Conservation (phyloP, 345 rosid species). For the Euclidium syriacum region DNA sequence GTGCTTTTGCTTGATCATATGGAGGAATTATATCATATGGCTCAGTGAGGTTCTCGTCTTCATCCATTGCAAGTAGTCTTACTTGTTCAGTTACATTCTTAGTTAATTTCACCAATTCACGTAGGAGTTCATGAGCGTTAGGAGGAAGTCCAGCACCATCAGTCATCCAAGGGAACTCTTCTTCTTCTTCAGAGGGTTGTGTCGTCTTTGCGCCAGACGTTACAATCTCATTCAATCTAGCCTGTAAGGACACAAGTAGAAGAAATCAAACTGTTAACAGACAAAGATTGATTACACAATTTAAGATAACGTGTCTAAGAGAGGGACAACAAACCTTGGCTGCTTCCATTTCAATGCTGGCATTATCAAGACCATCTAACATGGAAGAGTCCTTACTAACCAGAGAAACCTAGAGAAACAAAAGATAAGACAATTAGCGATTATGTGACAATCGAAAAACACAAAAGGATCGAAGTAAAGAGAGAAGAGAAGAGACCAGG, state of each 20-base stretch:
- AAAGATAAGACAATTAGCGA: constrained; percentile 6
- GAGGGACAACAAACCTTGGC: constrained; percentile 69
- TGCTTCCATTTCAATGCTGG: constrained; percentile 92
- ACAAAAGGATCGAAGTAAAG: neutral
- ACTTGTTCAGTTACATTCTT: constrained; percentile 97
- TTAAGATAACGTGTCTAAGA: neutral
- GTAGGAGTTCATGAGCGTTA: constrained; percentile 80
- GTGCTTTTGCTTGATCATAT: constrained; percentile 99
- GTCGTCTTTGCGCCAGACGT: constrained; percentile 46
- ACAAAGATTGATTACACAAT: neutral
- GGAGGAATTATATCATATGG: constrained; percentile 73
- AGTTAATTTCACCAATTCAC: constrained; percentile 74
- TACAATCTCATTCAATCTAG: constrained; percentile 87
- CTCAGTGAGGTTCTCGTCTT: constrained; percentile 91
- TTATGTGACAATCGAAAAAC: neutral
- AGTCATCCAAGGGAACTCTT: constrained; percentile 92
- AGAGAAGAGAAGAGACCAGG: constrained; percentile 50
- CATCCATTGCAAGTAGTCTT: constrained; percentile 84
- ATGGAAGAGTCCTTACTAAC: constrained; percentile 99
- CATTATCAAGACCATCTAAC: constrained; percentile 99
- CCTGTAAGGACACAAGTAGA: constrained; percentile 40
- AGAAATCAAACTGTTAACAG: neutral
- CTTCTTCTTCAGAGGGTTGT: constrained; percentile 42
- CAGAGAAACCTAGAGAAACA: constrained; percentile 83
- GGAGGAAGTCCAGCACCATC: constrained; percentile 98